Evolutionary conservation across 2,329 filamentous ascomycete species (phyloP), one percentile per base, ranked within the genome.

Genomic region (Tolypocladium paradoxum): DNA sequence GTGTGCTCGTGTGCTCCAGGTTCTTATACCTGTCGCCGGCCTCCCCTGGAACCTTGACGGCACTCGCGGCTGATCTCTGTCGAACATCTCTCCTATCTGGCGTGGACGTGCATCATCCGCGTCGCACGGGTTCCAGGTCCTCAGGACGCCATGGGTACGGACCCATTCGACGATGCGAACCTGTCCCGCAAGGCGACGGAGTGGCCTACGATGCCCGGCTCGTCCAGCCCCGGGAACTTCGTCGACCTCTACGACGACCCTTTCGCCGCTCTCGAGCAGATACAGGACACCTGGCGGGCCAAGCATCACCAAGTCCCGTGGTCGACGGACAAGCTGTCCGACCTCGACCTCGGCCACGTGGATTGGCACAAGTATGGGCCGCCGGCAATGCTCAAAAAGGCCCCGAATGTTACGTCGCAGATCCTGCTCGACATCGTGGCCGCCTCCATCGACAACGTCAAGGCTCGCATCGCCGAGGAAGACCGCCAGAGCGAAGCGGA

Each of bases 341-440:
- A 62, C 2, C 57, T 63, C 27, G 62, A 67, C 18, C 55, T 63
- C 46, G 53, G 57, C 4, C 57, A 64, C 3, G 64, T 71, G 35
- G 71, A 76, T 59, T 79, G 77, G 74, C 70, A 65, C 37, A 63
- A 68, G 50, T 78, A 76, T 56, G 68, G 71, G 3, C 75, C 76
- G 4, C 78, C 78, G 0, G 58, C 61, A 12, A 70, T 68, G 0
- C 61, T 82, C 7, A 64, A 54, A 5, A 65, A 70, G 33, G 59
- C 66, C 0, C 66, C 70, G 18, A 69, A 70, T 37, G 58, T 69
- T 51, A 68, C 68, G 0, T 71, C 73, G 2, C 67, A 73, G 4
- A 62, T 73, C 8, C 63, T 80, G 2, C 57, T 65, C 4, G 65
- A 70, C 7, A 58, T 81, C 18, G 58, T 79, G 11, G 57, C 64